phyloP scores from a whole-genome alignment of 257 asterid species.

The Solanum peruvianum region DNA sequence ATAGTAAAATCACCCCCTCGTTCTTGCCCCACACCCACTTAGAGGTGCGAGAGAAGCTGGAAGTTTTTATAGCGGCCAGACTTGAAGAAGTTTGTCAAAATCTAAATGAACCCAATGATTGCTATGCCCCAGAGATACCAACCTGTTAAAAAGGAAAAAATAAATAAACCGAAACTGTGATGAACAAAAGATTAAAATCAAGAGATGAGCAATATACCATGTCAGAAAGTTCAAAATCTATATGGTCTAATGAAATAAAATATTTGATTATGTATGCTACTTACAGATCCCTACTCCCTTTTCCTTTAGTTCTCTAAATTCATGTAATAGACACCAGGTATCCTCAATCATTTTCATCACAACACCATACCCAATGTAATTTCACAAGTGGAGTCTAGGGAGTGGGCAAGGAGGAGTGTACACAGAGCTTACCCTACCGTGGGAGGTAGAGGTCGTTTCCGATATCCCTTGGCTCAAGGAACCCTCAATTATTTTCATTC shows the following conservation, averaged over 20 bases:
- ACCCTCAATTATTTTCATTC: neutral
- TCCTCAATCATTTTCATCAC: neutral
- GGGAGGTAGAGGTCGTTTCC: neutral
- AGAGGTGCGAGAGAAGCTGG: conserved; percentile 78
- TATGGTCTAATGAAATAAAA: neutral
- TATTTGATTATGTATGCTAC: neutral
- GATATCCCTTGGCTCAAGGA: neutral
- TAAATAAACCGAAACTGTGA: neutral
- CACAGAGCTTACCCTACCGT: neutral
- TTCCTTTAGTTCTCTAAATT: neutral
- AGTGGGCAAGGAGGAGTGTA: neutral
- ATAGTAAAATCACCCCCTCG: conserved; percentile 37
- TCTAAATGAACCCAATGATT: conserved; percentile 22
- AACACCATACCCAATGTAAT: neutral
- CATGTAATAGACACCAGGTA: neutral
- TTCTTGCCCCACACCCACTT: conserved; percentile 86
- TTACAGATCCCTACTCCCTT: neutral
- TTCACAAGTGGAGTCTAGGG: neutral
- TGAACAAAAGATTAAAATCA: conserved; percentile 6
- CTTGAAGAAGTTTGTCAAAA: conserved; percentile 52
- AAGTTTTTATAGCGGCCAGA: conserved; percentile 84
- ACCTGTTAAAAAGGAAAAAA: conserved; percentile 33
- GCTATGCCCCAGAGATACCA: conserved; percentile 39
- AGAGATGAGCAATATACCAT: neutral
- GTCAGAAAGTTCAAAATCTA: neutral